Evolutionary conservation across 2,329 filamentous ascomycete genomes (phyloP), one percentile per base, ranked within the genome.

Genomic region (Triangularia setosa): DNA sequence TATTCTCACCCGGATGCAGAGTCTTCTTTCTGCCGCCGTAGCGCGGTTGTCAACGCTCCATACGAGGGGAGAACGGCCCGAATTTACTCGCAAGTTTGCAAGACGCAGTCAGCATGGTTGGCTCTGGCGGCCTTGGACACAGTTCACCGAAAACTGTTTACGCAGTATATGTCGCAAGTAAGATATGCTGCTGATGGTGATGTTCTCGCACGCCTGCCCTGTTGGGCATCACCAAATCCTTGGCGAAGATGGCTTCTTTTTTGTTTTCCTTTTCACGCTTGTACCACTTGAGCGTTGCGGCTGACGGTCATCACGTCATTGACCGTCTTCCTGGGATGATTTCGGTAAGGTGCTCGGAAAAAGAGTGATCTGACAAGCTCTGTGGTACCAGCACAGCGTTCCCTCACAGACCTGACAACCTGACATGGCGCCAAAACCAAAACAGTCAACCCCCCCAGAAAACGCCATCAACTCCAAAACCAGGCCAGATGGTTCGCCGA

Each of bases 251-350:
- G 12, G 52, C 52, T 28, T 55, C 52, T 24, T 25, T 54, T 24
- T 25, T 33, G 7, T 9, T 16, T 33, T 12, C 14, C 30, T 11
- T 2, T 28, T 4, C 12, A 24, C 23, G 52, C 25, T 60, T 28
- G n/a, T 28, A 25, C 40, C n/a, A 60, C 12, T 52, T 24, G 58
- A 53, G n/a, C 11, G 23, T 52, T 60, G 58, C 58, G 58, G 58
- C 58, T 60, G 58, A 60, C 11, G 40, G 12, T 9, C 4, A 21
- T 60, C 58, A 60, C 58, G 40, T 60, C 58, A 53, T 60, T 28
- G 40, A 18, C 40, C 40, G 16, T 16, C 21, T 14, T 16, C 25
- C 40, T 53, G 58, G 24, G 58, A 60, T 53, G 35, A 60, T 60
- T 48, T 18, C 40, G 40, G 40, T 48, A 21, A 48, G 18, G n/a